Evolutionary conservation across 257 asterid genomes (phyloP), one percentile per base, ranked within the genome.

Genomic region (Craterostigma plantagineum): DNA sequence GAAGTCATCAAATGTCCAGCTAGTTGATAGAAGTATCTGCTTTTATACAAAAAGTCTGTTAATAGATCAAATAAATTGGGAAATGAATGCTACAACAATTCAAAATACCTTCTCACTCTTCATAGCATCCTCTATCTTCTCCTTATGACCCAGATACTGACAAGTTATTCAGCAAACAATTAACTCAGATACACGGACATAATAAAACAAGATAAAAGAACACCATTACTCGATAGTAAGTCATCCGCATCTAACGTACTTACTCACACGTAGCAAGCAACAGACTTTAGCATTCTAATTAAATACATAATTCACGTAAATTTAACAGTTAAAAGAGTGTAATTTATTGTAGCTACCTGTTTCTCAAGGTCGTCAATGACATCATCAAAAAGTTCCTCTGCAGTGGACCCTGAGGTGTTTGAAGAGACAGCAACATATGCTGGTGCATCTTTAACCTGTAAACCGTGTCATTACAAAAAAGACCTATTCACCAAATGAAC

Each of bases 331-430:
- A n/a, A n/a, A n/a, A n/a, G n/a, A n/a, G n/a, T n/a, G n/a, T n/a
- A n/a, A n/a, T n/a, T n/a, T n/a, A n/a, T n/a, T n/a, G n/a, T n/a
- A 34, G 11, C 23, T 51, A 79, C 95, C 93, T 79, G 87, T 58
- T 79, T 84, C 35, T 64, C 79, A 43, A 83, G 87, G 72, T 90
- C 99, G 36, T 83, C 99, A n/a, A 60, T 38, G 41, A 90, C 94
- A 67, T 83, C 96, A 34, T 76, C 82, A 50, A 79, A 90, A 38
- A 90, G 71, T 37, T 79, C 96, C 75, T 79, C 79, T n/a, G 96
- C 81, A 15, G 69, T 60, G 33, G 81, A 60, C 14, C 99, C 99
- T n/a, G 80, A 51, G 49, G 84, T 57, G 65, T 90, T 90, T 37
- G 94, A 79, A 55, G 69, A 70, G 18, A 90, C 84, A 52, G 93